These are phyloP conservation scores for Chaetomium cochliodes DNA, from an alignment of 495 filamentous ascomycete genomes.

Conservation along the genomic window DNA sequence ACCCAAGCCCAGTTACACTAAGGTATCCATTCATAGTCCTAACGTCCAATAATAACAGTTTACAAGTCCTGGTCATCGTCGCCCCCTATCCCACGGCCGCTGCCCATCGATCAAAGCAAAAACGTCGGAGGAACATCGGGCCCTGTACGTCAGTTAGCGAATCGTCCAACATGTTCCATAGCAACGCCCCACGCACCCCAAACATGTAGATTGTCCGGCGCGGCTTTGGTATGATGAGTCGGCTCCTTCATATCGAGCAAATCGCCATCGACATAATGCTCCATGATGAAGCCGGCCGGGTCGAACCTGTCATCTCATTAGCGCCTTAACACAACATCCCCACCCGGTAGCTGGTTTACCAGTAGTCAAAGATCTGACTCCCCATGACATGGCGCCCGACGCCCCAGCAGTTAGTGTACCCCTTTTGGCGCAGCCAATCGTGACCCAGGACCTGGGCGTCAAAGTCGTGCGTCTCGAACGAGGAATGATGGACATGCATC, in stretches of 20 bases:
- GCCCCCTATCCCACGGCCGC: no score
- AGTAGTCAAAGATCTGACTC: conserved; percentile 69
- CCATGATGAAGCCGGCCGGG: conserved; percentile 58
- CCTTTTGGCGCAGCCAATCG: conserved; percentile 63
- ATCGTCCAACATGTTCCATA: no score
- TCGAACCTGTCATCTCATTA: conserved; percentile 49
- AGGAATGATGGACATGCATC: conserved; percentile 67
- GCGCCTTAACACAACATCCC: no score
- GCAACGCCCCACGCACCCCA: conserved; percentile 44
- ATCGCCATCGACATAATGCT: conserved; percentile 71
- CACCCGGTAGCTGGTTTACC: no score
- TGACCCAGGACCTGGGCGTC: conserved; percentile 74
- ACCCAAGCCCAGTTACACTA: background rate
- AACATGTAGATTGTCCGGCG: conserved; percentile 48
- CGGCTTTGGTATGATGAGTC: conserved; percentile 43
- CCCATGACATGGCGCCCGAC: conserved; percentile 68
- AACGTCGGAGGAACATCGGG: conserved; percentile 19
- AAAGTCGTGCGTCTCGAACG: conserved; percentile 74
- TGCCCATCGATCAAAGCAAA: conserved; percentile 13
- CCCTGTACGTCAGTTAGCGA: background rate
- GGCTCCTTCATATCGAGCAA: conserved; percentile 62
- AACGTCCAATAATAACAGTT: no score
- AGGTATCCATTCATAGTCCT: no score
- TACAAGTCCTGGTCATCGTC: no score
- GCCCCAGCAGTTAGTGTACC: conserved; percentile 69